Evolutionary conservation across 1,139 yeast species (phyloP), one percentile per base, ranked within the genome.

Genomic region (Yamadazyma blattariae): DNA sequence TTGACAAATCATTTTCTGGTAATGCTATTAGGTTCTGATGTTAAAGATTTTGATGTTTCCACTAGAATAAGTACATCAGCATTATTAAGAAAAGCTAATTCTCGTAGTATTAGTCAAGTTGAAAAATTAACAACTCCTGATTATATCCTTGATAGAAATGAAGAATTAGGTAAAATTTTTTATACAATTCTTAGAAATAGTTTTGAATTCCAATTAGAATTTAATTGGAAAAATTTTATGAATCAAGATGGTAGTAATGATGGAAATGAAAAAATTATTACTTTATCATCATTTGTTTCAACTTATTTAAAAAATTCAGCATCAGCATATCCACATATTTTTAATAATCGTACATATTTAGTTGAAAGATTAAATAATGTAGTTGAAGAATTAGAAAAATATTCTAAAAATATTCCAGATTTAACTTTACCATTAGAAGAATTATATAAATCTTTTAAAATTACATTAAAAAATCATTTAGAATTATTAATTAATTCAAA

Each of bases 1-100:
- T 38, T 46, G 15, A 25, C 36, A 3, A 26, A 36, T 22, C 35
- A 39, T 12, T 45, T 44, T 28, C 32, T 32, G 14, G 30, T 30
- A 11, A 32, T 47, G 13, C 41, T 57, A 18, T 41, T 56, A 22
- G 57, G 58, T 3, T 52, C 59, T 6, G 35, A 46, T 26, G 24
- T 40, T 9, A 21, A 41, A 15, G 33, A 33, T 1, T 41, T 32
- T 22, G 46, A 43, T 11, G 30, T 46, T 5, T 40, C 44, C 8
- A 13, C 32, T 10, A 28, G 26, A 9, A 32, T 46, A 11, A 35
- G 37, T n/a, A 51, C 58, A 1, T 21, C 41, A 10, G 28, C 28
- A 4, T 33, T 52, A 21, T 31, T 51, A 8, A 36, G 37, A 5
- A 31, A 31, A 6, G 41, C 46, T 10, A 18, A 28, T 6, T 2